Evolutionary conservation across 1,139 yeast species (phyloP).

Genomic region (Kurtzmaniella quercitrusa): DNA sequence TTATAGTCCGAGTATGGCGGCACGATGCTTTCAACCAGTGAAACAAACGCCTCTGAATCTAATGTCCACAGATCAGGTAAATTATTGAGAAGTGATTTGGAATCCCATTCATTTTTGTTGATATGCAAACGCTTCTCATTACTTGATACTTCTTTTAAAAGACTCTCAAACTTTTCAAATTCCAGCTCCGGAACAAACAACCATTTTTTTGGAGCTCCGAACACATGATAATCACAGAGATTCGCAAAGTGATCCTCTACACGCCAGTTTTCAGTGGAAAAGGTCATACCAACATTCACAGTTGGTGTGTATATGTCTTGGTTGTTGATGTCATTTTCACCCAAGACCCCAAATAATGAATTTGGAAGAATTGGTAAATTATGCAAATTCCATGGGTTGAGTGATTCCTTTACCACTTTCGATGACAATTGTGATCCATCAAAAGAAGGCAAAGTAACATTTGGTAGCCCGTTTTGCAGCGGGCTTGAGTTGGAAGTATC

Average conservation of each 20-base stretch:
- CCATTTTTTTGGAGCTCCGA: constrained; percentile 75
- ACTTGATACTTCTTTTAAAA: constrained; percentile 21
- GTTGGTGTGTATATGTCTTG: constrained; percentile 28
- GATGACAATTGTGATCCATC: not conserved
- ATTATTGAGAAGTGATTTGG: constrained; percentile 15
- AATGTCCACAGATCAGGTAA: constrained; percentile 14
- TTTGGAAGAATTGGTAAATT: constrained; percentile 57
- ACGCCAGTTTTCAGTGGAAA: constrained; percentile 70
- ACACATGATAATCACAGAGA: constrained; percentile 60
- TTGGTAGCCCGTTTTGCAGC: not conserved
- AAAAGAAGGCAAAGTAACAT: not conserved
- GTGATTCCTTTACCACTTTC: constrained; percentile 18
- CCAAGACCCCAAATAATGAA: constrained; percentile 43
- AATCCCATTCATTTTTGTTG: constrained; percentile 21
- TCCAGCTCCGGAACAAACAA: constrained; percentile 73
- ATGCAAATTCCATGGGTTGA: constrained; percentile 68
- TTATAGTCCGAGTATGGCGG: constrained; percentile 20
- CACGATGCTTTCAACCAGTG: constrained; percentile 29
- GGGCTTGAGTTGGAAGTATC: not conserved
- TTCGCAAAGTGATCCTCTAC: constrained; percentile 75
- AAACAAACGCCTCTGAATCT: constrained; percentile 24
- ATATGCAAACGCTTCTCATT: constrained; percentile 17
- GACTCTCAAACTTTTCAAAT: constrained; percentile 56
- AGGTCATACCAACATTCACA: constrained; percentile 55
- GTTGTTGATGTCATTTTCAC: constrained; percentile 40